A percentile compares a stretch with the other conserved stretches of the same genome.
phyloP scores from a whole-genome alignment of 2,329 filamentous ascomycete genomes.

The Penicillium sp. region DNA sequence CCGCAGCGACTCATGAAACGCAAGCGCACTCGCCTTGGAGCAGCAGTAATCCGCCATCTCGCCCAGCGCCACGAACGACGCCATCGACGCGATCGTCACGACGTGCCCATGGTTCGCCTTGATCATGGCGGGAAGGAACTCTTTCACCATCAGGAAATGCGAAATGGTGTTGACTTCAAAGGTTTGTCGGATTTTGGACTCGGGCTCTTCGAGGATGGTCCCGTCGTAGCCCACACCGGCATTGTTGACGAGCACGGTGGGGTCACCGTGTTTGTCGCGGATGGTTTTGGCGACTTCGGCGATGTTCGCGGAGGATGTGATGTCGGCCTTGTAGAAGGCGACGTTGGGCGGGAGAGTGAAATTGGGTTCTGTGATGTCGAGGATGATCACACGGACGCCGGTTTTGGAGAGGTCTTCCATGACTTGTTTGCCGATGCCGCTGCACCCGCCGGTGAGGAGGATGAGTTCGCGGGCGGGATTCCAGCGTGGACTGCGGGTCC shows the following conservation, averaged over 20 bases:
- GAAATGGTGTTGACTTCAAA: constrained; percentile 58
- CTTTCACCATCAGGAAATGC: constrained; percentile 56
- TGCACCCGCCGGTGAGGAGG: constrained; percentile 43
- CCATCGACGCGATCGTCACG: constrained; percentile 59
- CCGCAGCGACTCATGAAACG: constrained; percentile 56
- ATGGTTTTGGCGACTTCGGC: constrained; percentile 43
- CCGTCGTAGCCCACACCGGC: constrained; percentile 54
- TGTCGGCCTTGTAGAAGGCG: constrained; percentile 43
- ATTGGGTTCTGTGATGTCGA: constrained; percentile 42
- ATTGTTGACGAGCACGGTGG: constrained; percentile 55
- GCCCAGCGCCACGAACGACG: constrained; percentile 52
- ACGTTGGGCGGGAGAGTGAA: constrained; percentile 39
- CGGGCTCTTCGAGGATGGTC: constrained; percentile 52
- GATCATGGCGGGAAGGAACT: constrained; percentile 59
- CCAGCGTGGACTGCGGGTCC: constrained; percentile 33
- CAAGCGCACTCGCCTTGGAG: constrained; percentile 56
- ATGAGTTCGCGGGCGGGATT: constrained; percentile 37
- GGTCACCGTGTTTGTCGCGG: constrained; percentile 46
- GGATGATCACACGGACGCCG: constrained; percentile 40
- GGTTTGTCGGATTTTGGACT: constrained; percentile 51
- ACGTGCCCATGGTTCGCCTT: constrained; percentile 58
- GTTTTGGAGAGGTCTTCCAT: constrained; percentile 35
- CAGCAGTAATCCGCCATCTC: constrained; percentile 58
- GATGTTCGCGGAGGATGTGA: constrained; percentile 41
- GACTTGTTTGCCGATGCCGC: constrained; percentile 46